phyloP scores from a whole-genome alignment of 75 land plant genomes.

The Isoetes taiwanensis region DNA sequence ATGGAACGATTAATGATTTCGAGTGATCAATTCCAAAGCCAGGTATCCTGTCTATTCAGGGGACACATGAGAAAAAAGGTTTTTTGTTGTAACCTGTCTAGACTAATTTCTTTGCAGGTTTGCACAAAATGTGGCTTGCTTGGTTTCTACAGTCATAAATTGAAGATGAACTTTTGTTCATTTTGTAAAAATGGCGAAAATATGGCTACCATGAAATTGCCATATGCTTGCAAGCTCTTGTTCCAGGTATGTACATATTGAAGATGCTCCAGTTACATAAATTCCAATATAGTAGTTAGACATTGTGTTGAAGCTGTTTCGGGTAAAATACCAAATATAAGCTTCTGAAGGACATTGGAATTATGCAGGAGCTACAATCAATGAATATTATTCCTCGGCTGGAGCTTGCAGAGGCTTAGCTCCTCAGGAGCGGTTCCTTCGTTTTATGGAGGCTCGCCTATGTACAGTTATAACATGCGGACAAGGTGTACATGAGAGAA shows the following conservation, averaged over 20 bases:
- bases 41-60: constrained; percentile 28
- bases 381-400: constrained; percentile 87
- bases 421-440: too few relatives aligned
- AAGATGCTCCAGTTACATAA: too few relatives aligned
- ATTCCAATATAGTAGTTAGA: too few relatives aligned
- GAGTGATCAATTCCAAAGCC: constrained; percentile 93
- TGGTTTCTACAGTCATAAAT: constrained; percentile 75
- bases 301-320: too few relatives aligned
- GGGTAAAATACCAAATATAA: too few relatives aligned
- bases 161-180: constrained; percentile 62
- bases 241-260: constrained; percentile 55
- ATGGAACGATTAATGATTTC: constrained; percentile 92
- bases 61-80: not conserved
- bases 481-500: too few relatives aligned
- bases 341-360: not conserved
- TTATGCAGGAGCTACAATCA: constrained; percentile 74
- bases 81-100: not conserved
- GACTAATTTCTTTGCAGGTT: constrained; percentile 38
- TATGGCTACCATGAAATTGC: constrained; percentile 81
- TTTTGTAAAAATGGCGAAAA: constrained; percentile 77
- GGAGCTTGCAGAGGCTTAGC: constrained; percentile 60
- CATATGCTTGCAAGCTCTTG: constrained; percentile 97
- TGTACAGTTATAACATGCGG: too few relatives aligned
- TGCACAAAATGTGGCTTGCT: constrained; percentile 91
- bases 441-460: too few relatives aligned